Evolutionary conservation across 2,329 filamentous ascomycete genomes (phyloP).

Genomic region (Sclerotinia spermophila): DNA sequence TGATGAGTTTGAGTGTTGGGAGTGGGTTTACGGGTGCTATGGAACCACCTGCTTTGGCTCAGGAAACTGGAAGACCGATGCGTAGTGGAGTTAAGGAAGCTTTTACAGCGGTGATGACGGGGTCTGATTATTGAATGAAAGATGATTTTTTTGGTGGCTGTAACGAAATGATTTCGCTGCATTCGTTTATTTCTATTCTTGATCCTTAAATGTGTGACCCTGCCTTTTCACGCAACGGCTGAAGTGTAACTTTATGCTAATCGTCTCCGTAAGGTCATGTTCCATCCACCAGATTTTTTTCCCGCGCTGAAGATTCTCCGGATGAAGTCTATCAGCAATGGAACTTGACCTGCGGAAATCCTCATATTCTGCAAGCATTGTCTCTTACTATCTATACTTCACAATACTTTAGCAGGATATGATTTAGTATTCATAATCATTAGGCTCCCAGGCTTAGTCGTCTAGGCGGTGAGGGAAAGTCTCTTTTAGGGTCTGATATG

Average conservation of each 20-base stretch:
- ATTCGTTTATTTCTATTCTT: neutral
- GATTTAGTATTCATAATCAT: too few species aligned
- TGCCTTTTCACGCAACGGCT: too few species aligned
- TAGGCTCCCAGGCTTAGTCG: too few species aligned
- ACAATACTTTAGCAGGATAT: too few species aligned
- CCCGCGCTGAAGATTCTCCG: neutral
- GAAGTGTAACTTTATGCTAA: neutral
- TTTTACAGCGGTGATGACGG: conserved; percentile 21
- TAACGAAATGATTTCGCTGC: neutral
- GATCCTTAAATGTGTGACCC: too few species aligned
- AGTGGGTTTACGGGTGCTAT: neutral
- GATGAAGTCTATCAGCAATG: fast-evolving
- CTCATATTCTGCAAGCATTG: neutral
- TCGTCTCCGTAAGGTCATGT: neutral
- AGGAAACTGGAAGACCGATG: neutral
- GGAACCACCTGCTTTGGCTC: neutral
- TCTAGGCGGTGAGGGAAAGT: too few species aligned
- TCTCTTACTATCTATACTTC: too few species aligned
- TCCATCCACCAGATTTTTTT: neutral
- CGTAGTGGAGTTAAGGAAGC: conserved; percentile 18
- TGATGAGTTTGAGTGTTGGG: conserved; percentile 5
- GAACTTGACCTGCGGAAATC: fast-evolving
- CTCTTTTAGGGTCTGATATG: too few species aligned
- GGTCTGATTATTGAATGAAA: neutral
- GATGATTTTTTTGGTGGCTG: neutral